Conservation (phyloP, 306 rosid genomes). For the Dryas alaskensis region DNA sequence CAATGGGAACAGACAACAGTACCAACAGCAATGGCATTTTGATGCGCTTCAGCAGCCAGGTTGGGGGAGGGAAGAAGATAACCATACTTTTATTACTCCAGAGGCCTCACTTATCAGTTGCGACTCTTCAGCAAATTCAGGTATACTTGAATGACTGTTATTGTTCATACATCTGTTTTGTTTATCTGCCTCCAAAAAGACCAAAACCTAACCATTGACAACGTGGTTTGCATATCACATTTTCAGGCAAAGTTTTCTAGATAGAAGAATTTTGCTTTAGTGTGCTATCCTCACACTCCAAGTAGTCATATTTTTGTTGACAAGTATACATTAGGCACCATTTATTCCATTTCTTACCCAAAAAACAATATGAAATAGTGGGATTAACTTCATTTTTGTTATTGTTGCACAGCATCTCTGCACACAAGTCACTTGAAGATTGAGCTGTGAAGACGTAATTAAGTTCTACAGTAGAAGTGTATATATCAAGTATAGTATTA, state of each 20-base stretch:
- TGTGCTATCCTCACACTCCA: neutral
- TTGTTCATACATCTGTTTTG: neutral
- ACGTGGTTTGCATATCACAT: neutral
- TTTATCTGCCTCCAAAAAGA: neutral
- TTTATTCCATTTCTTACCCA: neutral
- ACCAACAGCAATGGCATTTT: constrained; percentile 70
- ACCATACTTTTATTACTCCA: constrained; percentile 58
- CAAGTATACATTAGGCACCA: neutral
- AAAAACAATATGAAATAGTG: constrained; percentile 10
- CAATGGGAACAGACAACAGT: constrained; percentile 64
- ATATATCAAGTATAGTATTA: constrained; percentile 65
- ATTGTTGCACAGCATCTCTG: constrained; percentile 61
- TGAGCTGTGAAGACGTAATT: constrained; percentile 60
- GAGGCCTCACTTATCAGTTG: constrained; percentile 74
- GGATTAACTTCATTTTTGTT: neutral
- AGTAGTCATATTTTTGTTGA: neutral
- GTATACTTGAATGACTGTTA: constrained; percentile 28
- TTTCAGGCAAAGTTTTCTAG: neutral
- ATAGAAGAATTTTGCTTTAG: neutral
- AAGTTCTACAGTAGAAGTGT: constrained; percentile 57
- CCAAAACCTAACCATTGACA: neutral
- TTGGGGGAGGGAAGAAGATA: constrained; percentile 75
- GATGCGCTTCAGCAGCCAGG: constrained; percentile 57
- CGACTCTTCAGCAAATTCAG: constrained; percentile 83
- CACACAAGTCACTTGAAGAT: constrained; percentile 86